Evolutionary conservation across 768 basidiomycete species (phyloP).

Genomic region (Mrakia frigida): DNA sequence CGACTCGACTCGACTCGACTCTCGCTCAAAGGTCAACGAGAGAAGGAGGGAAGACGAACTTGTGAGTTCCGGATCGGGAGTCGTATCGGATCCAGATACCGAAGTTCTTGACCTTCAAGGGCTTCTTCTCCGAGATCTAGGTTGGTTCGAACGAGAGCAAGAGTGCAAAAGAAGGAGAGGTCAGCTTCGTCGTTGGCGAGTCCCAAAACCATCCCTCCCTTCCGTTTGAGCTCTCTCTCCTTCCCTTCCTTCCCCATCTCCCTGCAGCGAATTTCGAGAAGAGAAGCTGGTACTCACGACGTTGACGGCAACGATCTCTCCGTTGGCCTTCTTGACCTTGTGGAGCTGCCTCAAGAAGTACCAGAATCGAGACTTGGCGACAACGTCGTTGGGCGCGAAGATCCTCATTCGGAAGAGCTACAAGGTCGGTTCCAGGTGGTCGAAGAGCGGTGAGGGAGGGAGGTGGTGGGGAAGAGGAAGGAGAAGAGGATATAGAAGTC

Average conservation of each 20-base stretch:
- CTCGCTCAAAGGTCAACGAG: not conserved
- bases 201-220: not conserved
- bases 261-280: no score
- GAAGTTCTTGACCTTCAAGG: slow-evolving; percentile 98
- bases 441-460: not conserved
- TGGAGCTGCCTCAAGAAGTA: slow-evolving; percentile 97
- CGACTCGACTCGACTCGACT: no score
- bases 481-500: not conserved
- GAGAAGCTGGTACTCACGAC: slow-evolving; percentile 62
- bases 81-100: slow-evolving; percentile 99
- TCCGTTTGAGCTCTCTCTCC: not conserved
- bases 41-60: slow-evolving; percentile 41
- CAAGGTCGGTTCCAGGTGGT: not conserved
- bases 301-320: slow-evolving; percentile 98
- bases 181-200: not conserved
- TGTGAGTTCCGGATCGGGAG: slow-evolving; percentile 98
- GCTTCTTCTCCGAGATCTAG: slow-evolving; percentile 98
- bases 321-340: slow-evolving; percentile 99
- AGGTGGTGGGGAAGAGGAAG: not conserved
- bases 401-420: slow-evolving; percentile 53
- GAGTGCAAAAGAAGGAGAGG: not conserved
- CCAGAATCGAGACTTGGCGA: slow-evolving; percentile 99
- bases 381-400: slow-evolving; percentile 96
- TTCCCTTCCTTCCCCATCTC: not conserved
- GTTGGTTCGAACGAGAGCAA: no score